Conservation (phyloP, 768 basidiomycete species). For the Rhizopogon roseolus region DNA sequence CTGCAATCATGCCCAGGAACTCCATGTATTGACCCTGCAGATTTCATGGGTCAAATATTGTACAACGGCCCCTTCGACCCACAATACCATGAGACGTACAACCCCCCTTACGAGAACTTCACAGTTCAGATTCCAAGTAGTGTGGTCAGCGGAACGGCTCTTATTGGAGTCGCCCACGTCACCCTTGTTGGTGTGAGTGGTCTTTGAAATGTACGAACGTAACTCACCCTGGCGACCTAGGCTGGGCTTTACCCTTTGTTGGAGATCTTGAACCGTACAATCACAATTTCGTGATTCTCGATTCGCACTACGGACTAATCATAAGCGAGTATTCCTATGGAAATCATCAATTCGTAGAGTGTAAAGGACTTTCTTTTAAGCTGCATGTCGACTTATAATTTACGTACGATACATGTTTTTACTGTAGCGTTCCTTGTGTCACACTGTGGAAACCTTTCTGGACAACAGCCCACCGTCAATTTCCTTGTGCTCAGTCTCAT, state of each 20-base stretch:
- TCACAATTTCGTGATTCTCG: constrained; percentile 15
- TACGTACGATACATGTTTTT: too few species aligned
- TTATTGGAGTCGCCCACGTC: constrained; percentile 33
- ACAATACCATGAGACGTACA: constrained; percentile 20
- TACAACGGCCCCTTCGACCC: constrained; percentile 44
- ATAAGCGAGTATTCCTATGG: not conserved
- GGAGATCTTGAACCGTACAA: constrained; percentile 29
- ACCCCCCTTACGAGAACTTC: constrained; percentile 41
- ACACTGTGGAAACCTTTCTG: too few species aligned
- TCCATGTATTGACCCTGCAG: constrained; percentile 20
- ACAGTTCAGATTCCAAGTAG: constrained; percentile 34
- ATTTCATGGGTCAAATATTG: constrained; percentile 37
- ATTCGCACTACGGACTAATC: not conserved
- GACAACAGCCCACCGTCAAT: too few species aligned
- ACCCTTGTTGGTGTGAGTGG: constrained; percentile 36
- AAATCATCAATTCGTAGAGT: too few species aligned
- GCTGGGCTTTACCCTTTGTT: constrained; percentile 25
- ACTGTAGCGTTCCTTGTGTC: too few species aligned
- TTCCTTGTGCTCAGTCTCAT: too few species aligned
- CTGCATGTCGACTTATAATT: too few species aligned
- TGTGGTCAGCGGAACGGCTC: constrained; percentile 23
- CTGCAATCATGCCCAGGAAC: constrained; percentile 32
- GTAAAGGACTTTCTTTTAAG: too few species aligned
- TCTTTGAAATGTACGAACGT: not conserved
- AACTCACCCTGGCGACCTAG: constrained; percentile 14